phyloP scores from a whole-genome alignment of 805 yeast genomes.

The Candida lessepsii region DNA sequence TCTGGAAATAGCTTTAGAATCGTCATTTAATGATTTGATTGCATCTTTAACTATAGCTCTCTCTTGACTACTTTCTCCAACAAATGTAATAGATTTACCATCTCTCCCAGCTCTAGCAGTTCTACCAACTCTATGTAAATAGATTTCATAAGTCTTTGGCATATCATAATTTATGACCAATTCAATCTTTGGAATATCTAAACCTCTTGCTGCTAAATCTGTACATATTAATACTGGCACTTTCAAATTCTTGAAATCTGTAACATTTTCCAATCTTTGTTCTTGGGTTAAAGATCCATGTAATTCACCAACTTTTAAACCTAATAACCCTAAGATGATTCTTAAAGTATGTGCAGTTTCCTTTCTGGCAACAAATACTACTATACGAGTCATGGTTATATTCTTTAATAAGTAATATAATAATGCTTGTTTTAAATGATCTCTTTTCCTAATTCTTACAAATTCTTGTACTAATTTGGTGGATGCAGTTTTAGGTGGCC shows the following conservation, averaged over 20 bases:
- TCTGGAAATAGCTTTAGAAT: conserved; percentile 72
- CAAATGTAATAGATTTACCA: conserved; percentile 90
- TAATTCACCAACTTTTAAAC: conserved; percentile 73
- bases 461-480: conserved; percentile 89
- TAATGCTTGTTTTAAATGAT: conserved; percentile 77
- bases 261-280: conserved; percentile 84
- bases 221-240: conserved; percentile 94
- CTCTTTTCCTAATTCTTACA: conserved; percentile 91
- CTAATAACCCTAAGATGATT: conserved; percentile 69
- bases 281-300: conserved; percentile 88
- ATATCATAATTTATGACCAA: conserved; percentile 91
- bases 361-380: conserved; percentile 89
- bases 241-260: conserved; percentile 73
- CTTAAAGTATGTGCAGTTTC: conserved; percentile 87
- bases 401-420: conserved; percentile 67
- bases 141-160: conserved; percentile 90
- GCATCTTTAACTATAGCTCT: conserved; percentile 90
- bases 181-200: conserved; percentile 97
- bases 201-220: conserved; percentile 98
- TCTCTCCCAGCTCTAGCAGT: conserved; percentile 99
- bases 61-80: conserved; percentile 87
- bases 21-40: conserved; percentile 58
- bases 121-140: conserved; percentile 97
- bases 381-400: conserved; percentile 71
- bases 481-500: conserved; percentile 95